Conservation (phyloP, 2,329 filamentous ascomycete genomes). For the Talaromyces albobiverticillius region DNA sequence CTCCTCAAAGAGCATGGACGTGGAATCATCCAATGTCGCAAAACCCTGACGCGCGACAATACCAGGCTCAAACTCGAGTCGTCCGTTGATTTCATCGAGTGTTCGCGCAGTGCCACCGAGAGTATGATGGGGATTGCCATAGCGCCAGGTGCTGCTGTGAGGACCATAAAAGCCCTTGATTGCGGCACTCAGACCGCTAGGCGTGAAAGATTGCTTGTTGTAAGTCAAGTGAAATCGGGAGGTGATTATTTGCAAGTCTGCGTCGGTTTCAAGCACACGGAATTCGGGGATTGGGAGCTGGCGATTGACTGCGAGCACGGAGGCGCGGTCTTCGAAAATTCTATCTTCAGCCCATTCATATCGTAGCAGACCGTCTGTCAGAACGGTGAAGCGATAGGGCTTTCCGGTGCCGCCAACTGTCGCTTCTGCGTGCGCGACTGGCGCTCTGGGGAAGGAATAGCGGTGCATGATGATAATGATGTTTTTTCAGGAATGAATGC, state of each 20-base stretch:
- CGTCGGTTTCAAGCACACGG: conserved; percentile 45
- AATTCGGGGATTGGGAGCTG: conserved; percentile 49
- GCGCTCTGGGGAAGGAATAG: conserved; percentile 7
- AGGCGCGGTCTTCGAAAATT: conserved; percentile 61
- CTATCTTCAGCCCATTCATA: conserved; percentile 62
- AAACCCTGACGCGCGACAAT: conserved; percentile 53
- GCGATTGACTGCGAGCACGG: conserved; percentile 60
- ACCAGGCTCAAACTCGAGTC: conserved; percentile 49
- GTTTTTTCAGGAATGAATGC: neutral
- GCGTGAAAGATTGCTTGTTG: conserved; percentile 55
- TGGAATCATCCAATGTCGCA: conserved; percentile 53
- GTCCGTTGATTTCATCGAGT: conserved; percentile 53
- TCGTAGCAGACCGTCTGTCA: conserved; percentile 56
- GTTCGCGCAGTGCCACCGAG: conserved; percentile 53
- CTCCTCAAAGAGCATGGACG: conserved; percentile 56
- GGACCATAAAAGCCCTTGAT: conserved; percentile 43
- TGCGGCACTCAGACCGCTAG: conserved; percentile 48
- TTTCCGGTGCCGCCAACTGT: conserved; percentile 5
- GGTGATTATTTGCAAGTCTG: conserved; percentile 56
- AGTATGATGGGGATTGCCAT: conserved; percentile 43
- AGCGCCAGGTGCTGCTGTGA: conserved; percentile 51
- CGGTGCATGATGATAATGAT: conserved; percentile 4
- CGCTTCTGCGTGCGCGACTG: conserved; percentile 5
- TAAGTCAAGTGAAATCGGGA: conserved; percentile 56
- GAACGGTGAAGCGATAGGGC: conserved; percentile 28